These are phyloP conservation scores for Ceratocystis destructans DNA, from an alignment of 2,329 filamentous ascomycete genomes.

Conservation along the genomic window DNA sequence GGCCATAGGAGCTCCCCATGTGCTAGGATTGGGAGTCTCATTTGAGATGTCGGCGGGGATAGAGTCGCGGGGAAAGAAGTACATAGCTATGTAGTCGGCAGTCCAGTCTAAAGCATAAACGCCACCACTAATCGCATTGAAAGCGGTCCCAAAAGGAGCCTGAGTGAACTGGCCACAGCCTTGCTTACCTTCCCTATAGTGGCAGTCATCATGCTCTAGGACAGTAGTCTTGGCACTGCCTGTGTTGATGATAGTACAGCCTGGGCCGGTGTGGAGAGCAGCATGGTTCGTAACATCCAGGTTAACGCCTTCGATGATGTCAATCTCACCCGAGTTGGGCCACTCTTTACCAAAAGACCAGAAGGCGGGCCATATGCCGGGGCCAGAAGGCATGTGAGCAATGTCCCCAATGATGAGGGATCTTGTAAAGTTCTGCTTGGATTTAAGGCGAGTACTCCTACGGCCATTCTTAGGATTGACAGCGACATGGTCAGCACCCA, in stretches of 20 bases:
- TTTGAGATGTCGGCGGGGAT: constrained; percentile 51
- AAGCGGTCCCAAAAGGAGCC: constrained; percentile 49
- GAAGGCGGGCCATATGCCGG: constrained; percentile 63
- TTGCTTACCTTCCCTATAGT: constrained; percentile 35
- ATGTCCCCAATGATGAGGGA: constrained; percentile 63
- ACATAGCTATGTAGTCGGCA: constrained; percentile 55
- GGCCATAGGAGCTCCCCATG: constrained; percentile 57
- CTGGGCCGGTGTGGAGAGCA: constrained; percentile 52
- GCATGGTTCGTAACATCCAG: constrained; percentile 43
- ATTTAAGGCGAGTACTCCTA: constrained; percentile 54
- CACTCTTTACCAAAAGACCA: constrained; percentile 55
- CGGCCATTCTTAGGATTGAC: constrained; percentile 45
- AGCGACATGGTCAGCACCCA: constrained; percentile 55
- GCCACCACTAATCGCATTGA: constrained; percentile 57
- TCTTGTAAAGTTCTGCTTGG: constrained; percentile 50
- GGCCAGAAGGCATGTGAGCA: constrained; percentile 58
- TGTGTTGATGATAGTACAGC: constrained; percentile 44
- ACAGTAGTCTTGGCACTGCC: constrained; percentile 35
- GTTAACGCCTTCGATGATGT: constrained; percentile 70
- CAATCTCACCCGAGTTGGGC: constrained; percentile 60
- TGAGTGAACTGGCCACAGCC: constrained; percentile 47
- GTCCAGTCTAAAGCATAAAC: constrained; percentile 71
- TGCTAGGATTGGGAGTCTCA: constrained; percentile 46
- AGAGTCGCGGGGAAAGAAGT: constrained; percentile 58
- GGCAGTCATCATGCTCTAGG: constrained; percentile 42